Conservation (phyloP, 495 filamentous ascomycete genomes). For the Cenococcum geophilum region DNA sequence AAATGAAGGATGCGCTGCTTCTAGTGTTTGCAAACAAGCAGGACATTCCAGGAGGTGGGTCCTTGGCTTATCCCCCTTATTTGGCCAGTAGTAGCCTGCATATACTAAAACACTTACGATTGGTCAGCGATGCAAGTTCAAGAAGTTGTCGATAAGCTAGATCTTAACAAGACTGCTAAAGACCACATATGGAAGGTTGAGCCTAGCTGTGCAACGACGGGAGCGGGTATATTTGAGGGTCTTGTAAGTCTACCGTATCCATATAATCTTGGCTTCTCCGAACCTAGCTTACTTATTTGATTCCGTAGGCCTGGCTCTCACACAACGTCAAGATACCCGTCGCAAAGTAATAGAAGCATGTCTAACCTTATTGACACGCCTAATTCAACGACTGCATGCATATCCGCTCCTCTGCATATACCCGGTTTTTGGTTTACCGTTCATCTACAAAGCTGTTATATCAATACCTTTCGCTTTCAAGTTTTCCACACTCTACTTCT, state of each 20-base stretch:
- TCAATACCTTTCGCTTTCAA: not conserved
- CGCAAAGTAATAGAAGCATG: slow-evolving; percentile 19
- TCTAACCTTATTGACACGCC: slow-evolving; percentile 1
- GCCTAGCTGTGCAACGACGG: slow-evolving; percentile 88
- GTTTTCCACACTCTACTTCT: not conserved
- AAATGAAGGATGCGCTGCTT: slow-evolving; percentile 95
- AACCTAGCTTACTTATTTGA: slow-evolving; percentile 1
- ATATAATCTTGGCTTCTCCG: not conserved
- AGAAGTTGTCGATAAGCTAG: slow-evolving; percentile 78
- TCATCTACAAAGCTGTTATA: slow-evolving; percentile 4
- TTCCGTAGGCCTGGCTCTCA: slow-evolving; percentile 70
- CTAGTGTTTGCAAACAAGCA: slow-evolving; percentile 99
- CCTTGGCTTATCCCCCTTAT: not conserved
- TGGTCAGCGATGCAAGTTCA: slow-evolving; percentile 71
- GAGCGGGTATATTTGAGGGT: slow-evolving; percentile 90
- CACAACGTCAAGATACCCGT: slow-evolving; percentile 71
- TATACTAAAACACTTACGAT: not conserved
- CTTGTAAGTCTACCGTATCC: slow-evolving; percentile 52
- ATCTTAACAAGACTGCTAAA: slow-evolving; percentile 71
- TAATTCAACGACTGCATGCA: slow-evolving; percentile 25
- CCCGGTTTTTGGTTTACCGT: slow-evolving; percentile 19
- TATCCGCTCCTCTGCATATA: slow-evolving; percentile 27
- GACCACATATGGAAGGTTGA: slow-evolving; percentile 95
- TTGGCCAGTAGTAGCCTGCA: not conserved
- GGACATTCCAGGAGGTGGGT: slow-evolving; percentile 72